These are phyloP conservation scores for Paraphysoderma sedebokerense DNA, from an alignment of 371 early-diverging fungal genomes.

Conservation along the genomic window DNA sequence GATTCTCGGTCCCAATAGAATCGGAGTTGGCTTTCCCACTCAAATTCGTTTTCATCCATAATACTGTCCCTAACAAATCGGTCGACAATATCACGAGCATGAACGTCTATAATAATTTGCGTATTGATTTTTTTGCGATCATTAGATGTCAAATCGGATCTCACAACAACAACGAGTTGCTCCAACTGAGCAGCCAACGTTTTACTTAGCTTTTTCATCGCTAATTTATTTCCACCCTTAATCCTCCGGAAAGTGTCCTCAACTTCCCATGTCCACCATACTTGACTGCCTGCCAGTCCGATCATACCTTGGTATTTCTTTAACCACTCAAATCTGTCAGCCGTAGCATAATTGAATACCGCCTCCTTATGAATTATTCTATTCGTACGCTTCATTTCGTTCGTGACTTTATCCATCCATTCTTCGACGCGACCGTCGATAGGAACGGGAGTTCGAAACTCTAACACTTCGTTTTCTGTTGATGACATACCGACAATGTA, in stretches of 20 bases:
- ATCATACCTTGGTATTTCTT: constrained; percentile 34
- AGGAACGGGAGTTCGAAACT: constrained; percentile 21
- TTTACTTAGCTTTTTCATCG: constrained; percentile 32
- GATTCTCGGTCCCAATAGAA: constrained; percentile 28
- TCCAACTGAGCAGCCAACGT: constrained; percentile 29
- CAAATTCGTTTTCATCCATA: constrained; percentile 35
- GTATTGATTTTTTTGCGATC: constrained; percentile 36
- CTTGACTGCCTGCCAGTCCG: constrained; percentile 30
- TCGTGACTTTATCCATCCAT: constrained; percentile 34
- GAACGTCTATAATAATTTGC: constrained; percentile 40
- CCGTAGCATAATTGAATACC: constrained; percentile 27
- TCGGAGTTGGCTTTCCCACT: constrained; percentile 34
- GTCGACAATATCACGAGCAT: constrained; percentile 37
- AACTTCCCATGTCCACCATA: constrained; percentile 48
- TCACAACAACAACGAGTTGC: constrained; percentile 23
- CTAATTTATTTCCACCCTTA: constrained; percentile 32
- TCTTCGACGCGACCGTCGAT: constrained; percentile 36
- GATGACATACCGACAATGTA: constrained; percentile 35
- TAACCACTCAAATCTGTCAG: constrained; percentile 30
- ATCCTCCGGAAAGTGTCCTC: constrained; percentile 37
- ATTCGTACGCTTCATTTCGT: constrained; percentile 36
- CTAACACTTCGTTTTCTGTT: constrained; percentile 27
- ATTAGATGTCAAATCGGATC: constrained; percentile 25
- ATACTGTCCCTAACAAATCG: constrained; percentile 35
- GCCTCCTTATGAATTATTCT: constrained; percentile 34